Evolutionary conservation across 495 filamentous ascomycete species (phyloP).

Genomic region (Penicillium fimorum): DNA sequence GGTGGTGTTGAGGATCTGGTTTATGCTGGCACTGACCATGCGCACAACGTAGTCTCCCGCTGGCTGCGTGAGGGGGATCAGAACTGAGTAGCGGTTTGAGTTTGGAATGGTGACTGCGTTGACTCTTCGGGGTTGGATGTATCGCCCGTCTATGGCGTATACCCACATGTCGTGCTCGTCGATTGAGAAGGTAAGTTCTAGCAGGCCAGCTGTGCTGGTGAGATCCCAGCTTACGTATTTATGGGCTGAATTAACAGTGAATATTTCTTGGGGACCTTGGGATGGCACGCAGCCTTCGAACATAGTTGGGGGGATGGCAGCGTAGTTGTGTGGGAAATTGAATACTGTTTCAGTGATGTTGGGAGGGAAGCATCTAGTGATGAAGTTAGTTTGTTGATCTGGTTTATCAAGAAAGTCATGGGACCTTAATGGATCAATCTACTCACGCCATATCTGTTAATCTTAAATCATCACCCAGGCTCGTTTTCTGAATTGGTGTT

Average conservation of each 20-base stretch:
- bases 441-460: constrained; percentile 53
- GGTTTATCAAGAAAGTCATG: not conserved
- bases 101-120: constrained; percentile 35
- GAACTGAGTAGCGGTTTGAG: constrained; percentile 38
- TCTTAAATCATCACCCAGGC: constrained; percentile 27
- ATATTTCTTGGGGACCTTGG: constrained; percentile 24
- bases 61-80: constrained; percentile 36
- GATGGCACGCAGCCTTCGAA: constrained; percentile 36
- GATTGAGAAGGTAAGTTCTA: constrained; percentile 33
- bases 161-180: constrained; percentile 45
- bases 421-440: not conserved
- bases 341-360: constrained; percentile 15
- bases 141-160: constrained; percentile 44
- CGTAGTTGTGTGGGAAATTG: constrained; percentile 24
- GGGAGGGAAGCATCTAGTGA: constrained; percentile 26
- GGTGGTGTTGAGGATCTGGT: constrained; percentile 39
- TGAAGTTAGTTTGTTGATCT: not conserved
- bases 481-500: constrained; percentile 21
- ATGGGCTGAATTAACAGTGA: constrained; percentile 26
- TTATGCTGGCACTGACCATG: constrained; percentile 28
- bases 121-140: constrained; percentile 34
- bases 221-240: constrained; percentile 36
- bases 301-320: constrained; percentile 23
- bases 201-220: constrained; percentile 28
- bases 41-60: constrained; percentile 40